These are phyloP conservation scores for Aegilops bicornis DNA, from an alignment of 176 grass and related monocot species.

Conservation along the genomic window DNA sequence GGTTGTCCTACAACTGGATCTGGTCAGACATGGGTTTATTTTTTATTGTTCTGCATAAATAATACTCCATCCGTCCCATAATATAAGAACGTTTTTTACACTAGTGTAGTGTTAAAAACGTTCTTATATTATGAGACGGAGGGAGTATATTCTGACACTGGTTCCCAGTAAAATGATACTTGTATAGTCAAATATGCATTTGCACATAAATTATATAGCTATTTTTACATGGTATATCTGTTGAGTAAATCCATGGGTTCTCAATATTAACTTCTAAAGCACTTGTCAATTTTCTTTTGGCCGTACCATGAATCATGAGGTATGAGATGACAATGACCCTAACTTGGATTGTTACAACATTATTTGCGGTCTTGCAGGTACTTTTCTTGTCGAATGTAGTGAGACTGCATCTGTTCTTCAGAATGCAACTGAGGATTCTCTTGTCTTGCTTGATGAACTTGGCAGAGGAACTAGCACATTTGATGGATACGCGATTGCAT, in stretches of 20 bases:
- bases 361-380: slow-evolving; percentile 49
- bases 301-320: background rate
- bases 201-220: background rate
- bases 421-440: slow-evolving; percentile 90
- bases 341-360: background rate
- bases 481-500: slow-evolving; percentile 97
- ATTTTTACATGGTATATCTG: background rate
- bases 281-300: background rate
- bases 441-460: slow-evolving; percentile 97
- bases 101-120: too few relatives aligned
- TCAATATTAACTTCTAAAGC: slow-evolving; percentile 1
- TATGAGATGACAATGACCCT: slow-evolving; percentile 3
- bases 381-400: slow-evolving; percentile 87
- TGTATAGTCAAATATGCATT: background rate
- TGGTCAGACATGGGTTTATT: background rate
- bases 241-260: slow-evolving; percentile 11
- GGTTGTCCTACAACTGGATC: background rate
- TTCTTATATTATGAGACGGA: too few relatives aligned
- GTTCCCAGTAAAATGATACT: background rate
- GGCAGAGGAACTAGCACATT: slow-evolving; percentile 98
- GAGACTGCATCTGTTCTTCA: slow-evolving; percentile 83
- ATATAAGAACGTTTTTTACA: too few relatives aligned
- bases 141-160: background rate
- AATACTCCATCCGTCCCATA: too few relatives aligned
- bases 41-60: background rate